Evolutionary conservation across 306 rosid species (phyloP), one percentile per base, ranked within the genome.

Genomic region (Rubus idaeus): DNA sequence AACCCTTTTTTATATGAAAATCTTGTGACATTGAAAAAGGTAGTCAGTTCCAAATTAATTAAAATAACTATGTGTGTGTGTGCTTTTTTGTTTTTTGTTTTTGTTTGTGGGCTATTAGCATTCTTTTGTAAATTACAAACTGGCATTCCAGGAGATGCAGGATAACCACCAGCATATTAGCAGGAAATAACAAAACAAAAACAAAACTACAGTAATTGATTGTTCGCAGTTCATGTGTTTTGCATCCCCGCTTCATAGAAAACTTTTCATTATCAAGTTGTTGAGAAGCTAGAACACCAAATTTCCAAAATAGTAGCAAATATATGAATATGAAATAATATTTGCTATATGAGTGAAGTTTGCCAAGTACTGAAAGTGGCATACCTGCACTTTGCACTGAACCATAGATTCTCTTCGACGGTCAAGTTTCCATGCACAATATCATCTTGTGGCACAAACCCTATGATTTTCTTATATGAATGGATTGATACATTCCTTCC

Each of bases 361-460:
- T 47, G 65, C 30, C 77, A 77, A 60, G 68, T 37, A 73, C 49
- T 72, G 62, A 80, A 77, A 40, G 56, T 81, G 68, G 40, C 52
- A 61, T 85, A 95, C 99, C 99, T 89, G 91, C 99, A 92, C 64
- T 84, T 88, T 63, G 99, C 98, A 83, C 98, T 95, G 86, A 91
- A 95, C 99, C 99, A 95, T 56, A 95, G 92, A 87, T 92, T 91
- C 87, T 95, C 99, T 89, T 91, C 99, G 82, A 95, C 98, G 5
- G 99, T 95, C 77, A 95, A 82, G 85, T 92, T 95, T 83, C 97
- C 98, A 69, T 95, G 99, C 69, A 95, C 99, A 40, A 95, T 83
- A 80, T 95, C 99, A 88, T 95, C 99, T 86, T 95, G 99, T 70
- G 99, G 99, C 74, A 95, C 99, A 87, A 95, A 95, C 62, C 99